These are phyloP conservation scores for Syncephalis plumigaleata DNA, from an alignment of 371 early-diverging fungal genomes.

Conservation along the genomic window DNA sequence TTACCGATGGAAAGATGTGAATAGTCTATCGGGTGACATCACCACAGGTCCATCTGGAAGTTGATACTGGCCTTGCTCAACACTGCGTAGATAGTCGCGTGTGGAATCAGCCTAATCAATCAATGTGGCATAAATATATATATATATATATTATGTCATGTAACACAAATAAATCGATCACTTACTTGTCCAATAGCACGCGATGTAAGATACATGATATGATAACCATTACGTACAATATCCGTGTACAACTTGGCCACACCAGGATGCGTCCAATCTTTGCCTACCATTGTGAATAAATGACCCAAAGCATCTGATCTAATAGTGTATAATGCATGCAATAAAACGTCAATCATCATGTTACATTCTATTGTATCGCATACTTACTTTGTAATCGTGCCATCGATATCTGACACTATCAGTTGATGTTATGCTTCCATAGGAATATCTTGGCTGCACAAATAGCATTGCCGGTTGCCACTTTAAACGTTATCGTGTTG, in stretches of 20 bases:
- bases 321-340: conserved; percentile 71
- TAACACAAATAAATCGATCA: neutral
- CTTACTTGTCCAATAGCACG: conserved; percentile 91
- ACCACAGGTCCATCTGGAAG: conserved; percentile 96
- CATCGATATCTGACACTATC: conserved; percentile 98
- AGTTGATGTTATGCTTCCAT: conserved; percentile 73
- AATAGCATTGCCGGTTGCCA: conserved; percentile 55
- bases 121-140: conserved; percentile 1
- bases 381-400: conserved; percentile 90
- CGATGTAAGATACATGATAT: conserved; percentile 91
- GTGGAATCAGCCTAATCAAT: conserved; percentile 44
- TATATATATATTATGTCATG: neutral
- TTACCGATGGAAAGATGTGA: conserved; percentile 77
- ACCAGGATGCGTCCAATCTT: conserved; percentile 97
- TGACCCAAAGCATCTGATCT: conserved; percentile 97
- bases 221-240: conserved; percentile 89
- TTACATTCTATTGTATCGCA: neutral
- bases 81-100: conserved; percentile 74
- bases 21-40: conserved; percentile 92
- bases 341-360: conserved; percentile 28
- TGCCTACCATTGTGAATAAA: conserved; percentile 93
- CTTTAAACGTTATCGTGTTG: conserved; percentile 84
- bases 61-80: conserved; percentile 75
- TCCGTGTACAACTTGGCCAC: conserved; percentile 93
- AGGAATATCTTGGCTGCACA: conserved; percentile 77